Percentiles rank a stretch among this genome's conserved stretches.
Evolutionary conservation across 2,329 filamentous ascomycete genomes (phyloP).

Genomic region (Bipolaris bicolor): DNA sequence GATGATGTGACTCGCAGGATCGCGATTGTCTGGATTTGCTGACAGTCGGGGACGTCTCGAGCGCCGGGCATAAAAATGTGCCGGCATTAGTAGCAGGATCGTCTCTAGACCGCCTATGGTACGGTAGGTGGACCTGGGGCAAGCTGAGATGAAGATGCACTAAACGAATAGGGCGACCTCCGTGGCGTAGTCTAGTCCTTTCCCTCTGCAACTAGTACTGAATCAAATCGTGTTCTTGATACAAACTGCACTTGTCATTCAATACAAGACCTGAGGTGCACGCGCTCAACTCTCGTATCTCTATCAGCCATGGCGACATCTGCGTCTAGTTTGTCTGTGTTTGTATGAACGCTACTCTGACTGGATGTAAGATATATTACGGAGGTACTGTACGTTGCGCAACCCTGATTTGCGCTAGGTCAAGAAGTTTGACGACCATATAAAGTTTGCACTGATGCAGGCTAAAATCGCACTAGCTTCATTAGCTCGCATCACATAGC

Average conservation of each 20-base stretch:
- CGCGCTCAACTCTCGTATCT: no score
- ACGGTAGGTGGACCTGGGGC: neutral
- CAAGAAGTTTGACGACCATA: conserved; percentile 23
- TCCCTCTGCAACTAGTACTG: no score
- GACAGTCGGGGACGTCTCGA: neutral
- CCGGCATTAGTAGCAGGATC: neutral
- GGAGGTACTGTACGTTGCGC: conserved; percentile 1
- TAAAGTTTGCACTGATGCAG: conserved; percentile 14
- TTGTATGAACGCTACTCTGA: neutral
- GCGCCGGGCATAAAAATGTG: neutral
- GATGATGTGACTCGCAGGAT: neutral
- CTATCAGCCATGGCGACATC: neutral
- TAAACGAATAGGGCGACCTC: neutral
- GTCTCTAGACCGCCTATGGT: neutral
- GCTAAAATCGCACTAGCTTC: conserved; percentile 5
- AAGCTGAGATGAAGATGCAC: conserved; percentile 6
- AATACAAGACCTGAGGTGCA: no score
- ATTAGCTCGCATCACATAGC: conserved; percentile 7
- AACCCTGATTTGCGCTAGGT: conserved; percentile 3
- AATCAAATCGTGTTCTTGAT: no score
- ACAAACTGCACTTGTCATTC: no score
- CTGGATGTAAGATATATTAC: conserved; percentile 2
- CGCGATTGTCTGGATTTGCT: neutral
- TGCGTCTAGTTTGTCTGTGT: neutral
- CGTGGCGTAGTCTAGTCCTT: neutral